Evolutionary conservation across 306 rosid species (phyloP), one percentile per base, ranked within the genome.

Genomic region (Begonia loranthoides): DNA sequence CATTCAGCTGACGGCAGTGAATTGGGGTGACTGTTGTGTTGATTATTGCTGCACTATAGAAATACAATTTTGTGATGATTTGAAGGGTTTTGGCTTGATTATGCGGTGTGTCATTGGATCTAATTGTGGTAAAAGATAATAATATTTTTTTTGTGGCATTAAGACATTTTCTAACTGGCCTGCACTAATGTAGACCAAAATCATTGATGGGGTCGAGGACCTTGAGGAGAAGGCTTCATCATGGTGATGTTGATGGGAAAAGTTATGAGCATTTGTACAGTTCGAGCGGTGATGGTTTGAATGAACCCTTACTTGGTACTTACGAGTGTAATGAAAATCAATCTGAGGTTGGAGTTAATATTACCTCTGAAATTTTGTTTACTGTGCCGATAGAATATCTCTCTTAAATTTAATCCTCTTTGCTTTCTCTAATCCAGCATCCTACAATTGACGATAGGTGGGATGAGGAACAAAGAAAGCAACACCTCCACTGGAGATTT

Each of bases 211-310:
- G 81, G 6, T 71, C 87, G n/a, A 74, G 59, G 73, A 65, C 82
- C 55, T 54, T 86, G 77, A 70, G 92, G 71, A 82, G 90, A 73
- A 75, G 99, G 64, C 88, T 90, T 59, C 87, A 74, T 65, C 99
- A 86, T 22, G 94, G 80, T 51, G 99, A 90, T 64, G 73, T 85
- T 13, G 92, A 70, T 61, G 88, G 88, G 41, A 80, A 66, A 69
- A 70, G 57, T 64, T 14, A 60, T 13, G 95, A 78, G 61, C 82
- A 63, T 63, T 49, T 72, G 0, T 87, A 78, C 49, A 7, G 76
- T 33, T 77, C 77, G 1, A 76, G 72, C 28, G 16, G 66, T 0
- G 95, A 82, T 59, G 70, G 75, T 50, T 68, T 76, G 64, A 62
- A 66, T 57, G 92, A 78, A 66, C 92, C 95, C 52, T 71, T 90